Conservation (phyloP, 169 alveolate genomes). For the Cryptosporidium sp. region DNA sequence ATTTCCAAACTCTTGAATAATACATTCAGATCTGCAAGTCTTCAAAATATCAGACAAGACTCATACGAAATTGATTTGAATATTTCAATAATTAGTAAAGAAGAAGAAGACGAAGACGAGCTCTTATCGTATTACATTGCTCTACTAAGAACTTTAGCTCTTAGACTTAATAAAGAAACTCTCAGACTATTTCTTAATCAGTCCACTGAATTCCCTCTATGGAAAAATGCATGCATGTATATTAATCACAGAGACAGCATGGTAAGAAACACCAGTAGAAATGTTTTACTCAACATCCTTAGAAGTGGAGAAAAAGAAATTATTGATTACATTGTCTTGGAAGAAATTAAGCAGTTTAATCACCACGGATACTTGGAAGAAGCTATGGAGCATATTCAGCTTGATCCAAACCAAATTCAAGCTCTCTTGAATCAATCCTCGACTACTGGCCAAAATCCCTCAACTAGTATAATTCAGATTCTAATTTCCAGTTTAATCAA, state of each 20-base stretch:
- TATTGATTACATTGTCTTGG: slow-evolving; percentile 2
- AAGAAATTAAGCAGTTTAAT: slow-evolving; percentile 20
- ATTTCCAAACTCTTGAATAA: slow-evolving; percentile 16
- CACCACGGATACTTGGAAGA: background rate
- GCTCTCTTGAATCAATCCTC: background rate
- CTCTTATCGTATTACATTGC: slow-evolving; percentile 69
- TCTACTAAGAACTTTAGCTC: slow-evolving; percentile 70
- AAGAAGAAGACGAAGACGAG: slow-evolving; percentile 75
- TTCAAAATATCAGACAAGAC: background rate
- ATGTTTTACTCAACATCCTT: slow-evolving; percentile 72
- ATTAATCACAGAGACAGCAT: slow-evolving; percentile 73
- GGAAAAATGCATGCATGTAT: slow-evolving; percentile 69
- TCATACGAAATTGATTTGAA: background rate
- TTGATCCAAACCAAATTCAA: slow-evolving; percentile 10
- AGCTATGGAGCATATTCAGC: background rate
- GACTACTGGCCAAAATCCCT: background rate
- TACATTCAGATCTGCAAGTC: slow-evolving; percentile 19
- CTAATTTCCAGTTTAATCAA: slow-evolving; percentile 13
- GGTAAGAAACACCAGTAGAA: slow-evolving; percentile 77
- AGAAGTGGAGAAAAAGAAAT: slow-evolving; percentile 40
- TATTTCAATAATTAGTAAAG: background rate
- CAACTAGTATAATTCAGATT: slow-evolving; percentile 7
- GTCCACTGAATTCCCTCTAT: slow-evolving; percentile 45
- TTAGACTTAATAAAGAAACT: slow-evolving; percentile 69
- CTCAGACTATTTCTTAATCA: slow-evolving; percentile 29